These are phyloP conservation scores for Monascus ruber DNA, from an alignment of 2,329 filamentous ascomycete species.

Conservation along the genomic window DNA sequence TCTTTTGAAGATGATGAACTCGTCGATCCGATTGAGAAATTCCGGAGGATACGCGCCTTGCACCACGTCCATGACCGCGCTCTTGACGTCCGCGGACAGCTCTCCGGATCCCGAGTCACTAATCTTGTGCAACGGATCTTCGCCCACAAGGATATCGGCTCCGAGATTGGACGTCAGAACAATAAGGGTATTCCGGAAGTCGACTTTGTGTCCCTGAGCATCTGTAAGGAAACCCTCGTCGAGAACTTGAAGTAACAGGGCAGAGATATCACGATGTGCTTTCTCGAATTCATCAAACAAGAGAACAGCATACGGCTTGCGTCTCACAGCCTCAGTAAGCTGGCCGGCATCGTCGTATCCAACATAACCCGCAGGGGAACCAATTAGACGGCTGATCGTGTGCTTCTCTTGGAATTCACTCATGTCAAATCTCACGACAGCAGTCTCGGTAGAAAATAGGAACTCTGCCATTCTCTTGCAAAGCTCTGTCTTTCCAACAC, in stretches of 20 bases:
- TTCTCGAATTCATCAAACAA: constrained; percentile 98
- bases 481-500: constrained; percentile 92
- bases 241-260: constrained; percentile 81
- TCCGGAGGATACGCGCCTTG: constrained; percentile 67
- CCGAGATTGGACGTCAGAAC: constrained; percentile 93
- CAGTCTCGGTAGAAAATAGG: constrained; percentile 82
- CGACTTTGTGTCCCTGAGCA: constrained; percentile 88
- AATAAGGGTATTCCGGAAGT: constrained; percentile 93
- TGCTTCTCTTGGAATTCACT: constrained; percentile 96
- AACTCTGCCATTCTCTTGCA: constrained; percentile 93
- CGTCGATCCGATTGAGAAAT: constrained; percentile 92
- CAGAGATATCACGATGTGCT: constrained; percentile 87
- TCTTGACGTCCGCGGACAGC: constrained; percentile 61
- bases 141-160: constrained; percentile 76
- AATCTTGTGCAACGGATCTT: constrained; percentile 54
- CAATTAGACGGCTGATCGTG: constrained; percentile 85
- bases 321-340: constrained; percentile 83
- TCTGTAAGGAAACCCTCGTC: constrained; percentile 96
- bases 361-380: constrained; percentile 85
- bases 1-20: constrained; percentile 92
- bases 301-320: constrained; percentile 90
- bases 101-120: constrained; percentile 53
- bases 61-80: constrained; percentile 82
- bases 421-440: constrained; percentile 94
- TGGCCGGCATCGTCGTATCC: constrained; percentile 96